These are phyloP conservation scores for Stachybotrys echinatus DNA, from an alignment of 2,329 filamentous ascomycete genomes.

Conservation along the genomic window DNA sequence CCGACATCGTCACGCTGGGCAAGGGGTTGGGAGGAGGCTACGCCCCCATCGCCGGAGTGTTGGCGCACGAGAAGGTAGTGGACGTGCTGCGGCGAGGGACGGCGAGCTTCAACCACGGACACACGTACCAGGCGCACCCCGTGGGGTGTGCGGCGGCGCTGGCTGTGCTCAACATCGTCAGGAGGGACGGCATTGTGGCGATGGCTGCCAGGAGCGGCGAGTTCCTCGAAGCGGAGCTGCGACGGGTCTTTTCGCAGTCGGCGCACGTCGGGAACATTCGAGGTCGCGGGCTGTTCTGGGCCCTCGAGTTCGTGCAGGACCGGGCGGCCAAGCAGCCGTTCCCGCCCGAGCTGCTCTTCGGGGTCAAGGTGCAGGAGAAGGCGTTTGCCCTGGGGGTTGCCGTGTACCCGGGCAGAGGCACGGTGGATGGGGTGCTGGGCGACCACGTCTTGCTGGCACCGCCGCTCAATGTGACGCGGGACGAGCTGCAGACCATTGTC, in stretches of 20 bases:
- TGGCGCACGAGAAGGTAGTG: constrained; percentile 48
- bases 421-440: constrained; percentile 52
- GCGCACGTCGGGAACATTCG: constrained; percentile 55
- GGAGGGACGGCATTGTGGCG: constrained; percentile 49
- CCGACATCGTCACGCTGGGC: constrained; percentile 62
- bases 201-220: constrained; percentile 53
- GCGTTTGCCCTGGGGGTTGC: constrained; percentile 27
- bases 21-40: constrained; percentile 64
- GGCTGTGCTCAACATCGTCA: constrained; percentile 56
- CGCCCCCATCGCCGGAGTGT: constrained; percentile 53
- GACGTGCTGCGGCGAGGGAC: constrained; percentile 32
- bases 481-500: constrained; percentile 10
- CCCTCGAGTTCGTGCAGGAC: constrained; percentile 38
- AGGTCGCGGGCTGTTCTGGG: constrained; percentile 50
- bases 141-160: constrained; percentile 56
- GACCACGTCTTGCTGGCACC: constrained; percentile 69
- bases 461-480: constrained; percentile 54
- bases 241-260: constrained; percentile 33
- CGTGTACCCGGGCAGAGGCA: constrained; percentile 60
- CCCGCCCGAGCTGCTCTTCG: constrained; percentile 16
- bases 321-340: constrained; percentile 30
- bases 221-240: constrained; percentile 38
- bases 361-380: constrained; percentile 17
- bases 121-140: constrained; percentile 59
- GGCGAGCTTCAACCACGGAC: constrained; percentile 43